phyloP scores from a whole-genome alignment of 2,329 filamentous ascomycete species.

The Graphiopsis chlorocephala region DNA sequence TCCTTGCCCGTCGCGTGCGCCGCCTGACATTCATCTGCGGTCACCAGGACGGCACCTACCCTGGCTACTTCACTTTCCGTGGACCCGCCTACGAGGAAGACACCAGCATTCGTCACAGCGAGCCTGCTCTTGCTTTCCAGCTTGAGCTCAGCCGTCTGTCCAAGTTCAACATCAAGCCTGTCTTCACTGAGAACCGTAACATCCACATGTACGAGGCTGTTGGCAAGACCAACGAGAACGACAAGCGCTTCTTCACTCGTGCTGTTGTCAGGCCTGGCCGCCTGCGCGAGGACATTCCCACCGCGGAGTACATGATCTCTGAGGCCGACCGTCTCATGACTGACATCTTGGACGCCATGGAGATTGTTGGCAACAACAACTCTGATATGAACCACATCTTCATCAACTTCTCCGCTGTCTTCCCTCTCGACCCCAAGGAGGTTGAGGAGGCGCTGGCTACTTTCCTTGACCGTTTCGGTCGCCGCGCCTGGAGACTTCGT shows the following conservation, averaged over 20 bases:
- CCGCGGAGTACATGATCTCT: slow-evolving; percentile 96
- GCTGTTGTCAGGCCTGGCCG: slow-evolving; percentile 92
- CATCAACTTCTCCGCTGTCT: slow-evolving; percentile 98
- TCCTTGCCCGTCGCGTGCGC: slow-evolving; percentile 76
- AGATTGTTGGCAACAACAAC: slow-evolving; percentile 99
- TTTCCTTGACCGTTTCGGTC: slow-evolving; percentile 94
- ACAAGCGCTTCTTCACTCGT: slow-evolving; percentile 98
- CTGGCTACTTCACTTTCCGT: slow-evolving; percentile 97
- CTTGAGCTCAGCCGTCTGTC: slow-evolving; percentile 89
- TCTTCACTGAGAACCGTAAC: slow-evolving; percentile 98
- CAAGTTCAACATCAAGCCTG: slow-evolving; percentile 97
- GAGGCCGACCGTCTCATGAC: slow-evolving; percentile 96
- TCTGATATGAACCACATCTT: slow-evolving; percentile 99
- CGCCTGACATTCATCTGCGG: slow-evolving; percentile 96
- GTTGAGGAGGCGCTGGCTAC: slow-evolving; percentile 90
- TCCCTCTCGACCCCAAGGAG: slow-evolving; percentile 84
- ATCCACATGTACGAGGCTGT: slow-evolving; percentile 98
- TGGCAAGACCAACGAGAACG: slow-evolving; percentile 89
- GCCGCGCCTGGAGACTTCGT: slow-evolving; percentile 91
- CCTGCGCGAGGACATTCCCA: slow-evolving; percentile 94
- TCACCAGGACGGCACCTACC: slow-evolving; percentile 89
- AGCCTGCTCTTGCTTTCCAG: slow-evolving; percentile 97
- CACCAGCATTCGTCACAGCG: slow-evolving; percentile 91
- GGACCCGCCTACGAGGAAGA: slow-evolving; percentile 88
- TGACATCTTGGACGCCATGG: slow-evolving; percentile 93